Evolutionary conservation across 345 rosid species (phyloP), one percentile per base, ranked within the genome.

Genomic region (Aquilaria sinensis): DNA sequence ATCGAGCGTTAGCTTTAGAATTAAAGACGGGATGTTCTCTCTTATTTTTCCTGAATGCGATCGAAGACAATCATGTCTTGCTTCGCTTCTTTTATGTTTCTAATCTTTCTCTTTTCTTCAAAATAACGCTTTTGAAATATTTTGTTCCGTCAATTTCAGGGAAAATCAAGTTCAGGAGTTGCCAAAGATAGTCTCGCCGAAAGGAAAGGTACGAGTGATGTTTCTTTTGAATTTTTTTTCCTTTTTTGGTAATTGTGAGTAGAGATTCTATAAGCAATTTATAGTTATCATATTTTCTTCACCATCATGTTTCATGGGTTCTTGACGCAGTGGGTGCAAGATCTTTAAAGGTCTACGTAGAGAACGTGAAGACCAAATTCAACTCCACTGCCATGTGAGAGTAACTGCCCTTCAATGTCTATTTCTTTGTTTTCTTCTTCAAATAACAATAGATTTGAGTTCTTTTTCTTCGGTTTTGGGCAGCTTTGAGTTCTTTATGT

Each of bases 341-440:
- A 52, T 73, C 66, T 70, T 75, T 89, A 48, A 85, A 72, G 66
- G 65, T 89, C 51, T 83, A 62, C 46, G 53, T 85, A 0, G 89
- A 81, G 57, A 67, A 67, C 57, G 82, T 58, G 10, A 74, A 69
- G 66, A 62, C 55, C 14, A 80, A 80, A 65, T 55, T 33, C 54
- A 85, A 74, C 62, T 64, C 67, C 3, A 59, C 56, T 68, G 34
- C 61, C 65, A 34, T 64, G 95, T 87, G 79, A 81, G 92, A 75
- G 53, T 13, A 46, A 53, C 33, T 52, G 57, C 49, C 10, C 9
- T 33, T 48, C 45, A 10, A n/a, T 12, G n/a, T 47, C 4, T 10
- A 12, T 62, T 16, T 29, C 30, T 30, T 58, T 62, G 29, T 33
- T 31, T 62, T 33, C 30, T 11, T 8, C 9, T 23, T 30, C 33